These are phyloP conservation scores for Tulasnella sp. DNA, from an alignment of 768 basidiomycete species.

Conservation along the genomic window DNA sequence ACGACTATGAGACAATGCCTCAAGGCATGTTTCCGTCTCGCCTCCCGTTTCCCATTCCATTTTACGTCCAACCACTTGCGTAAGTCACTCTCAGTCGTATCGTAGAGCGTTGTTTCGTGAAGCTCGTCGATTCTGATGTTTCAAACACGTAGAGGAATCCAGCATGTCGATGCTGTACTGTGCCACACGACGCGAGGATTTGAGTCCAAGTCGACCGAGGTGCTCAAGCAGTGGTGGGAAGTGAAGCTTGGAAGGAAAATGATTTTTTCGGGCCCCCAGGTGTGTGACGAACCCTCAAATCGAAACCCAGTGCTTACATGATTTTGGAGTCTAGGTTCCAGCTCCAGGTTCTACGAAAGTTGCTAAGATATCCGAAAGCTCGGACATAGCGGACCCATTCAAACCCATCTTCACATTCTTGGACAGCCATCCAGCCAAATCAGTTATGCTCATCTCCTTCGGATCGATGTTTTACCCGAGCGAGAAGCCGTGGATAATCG, in stretches of 20 bases:
- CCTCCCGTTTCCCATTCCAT: not conserved
- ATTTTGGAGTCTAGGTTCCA: no score
- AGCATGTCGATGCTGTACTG: not conserved
- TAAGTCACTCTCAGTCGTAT: no score
- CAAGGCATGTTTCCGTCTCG: not conserved
- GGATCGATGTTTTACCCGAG: slow-evolving; percentile 7
- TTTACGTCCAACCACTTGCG: not conserved
- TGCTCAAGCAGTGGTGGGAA: slow-evolving; percentile 1
- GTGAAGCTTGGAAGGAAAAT: not conserved
- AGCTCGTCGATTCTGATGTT: not conserved
- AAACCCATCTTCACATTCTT: not conserved
- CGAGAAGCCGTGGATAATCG: not conserved
- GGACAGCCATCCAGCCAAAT: not conserved
- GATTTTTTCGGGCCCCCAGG: not conserved
- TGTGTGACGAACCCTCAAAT: no score
- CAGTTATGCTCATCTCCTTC: slow-evolving; percentile 1
- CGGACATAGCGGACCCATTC: not conserved
- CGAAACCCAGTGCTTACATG: no score
- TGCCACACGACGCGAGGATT: not conserved
- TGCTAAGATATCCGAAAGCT: not conserved
- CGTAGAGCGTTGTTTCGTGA: not conserved
- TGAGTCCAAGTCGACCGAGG: not conserved
- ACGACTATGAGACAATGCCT: slow-evolving; percentile 7
- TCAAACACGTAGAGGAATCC: not conserved
- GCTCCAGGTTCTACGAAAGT: no score